Evolutionary conservation across 192 early-diverging fungal genomes (phyloP), one percentile per base, ranked within the genome.

Genomic region (Kappamyces sp.): DNA sequence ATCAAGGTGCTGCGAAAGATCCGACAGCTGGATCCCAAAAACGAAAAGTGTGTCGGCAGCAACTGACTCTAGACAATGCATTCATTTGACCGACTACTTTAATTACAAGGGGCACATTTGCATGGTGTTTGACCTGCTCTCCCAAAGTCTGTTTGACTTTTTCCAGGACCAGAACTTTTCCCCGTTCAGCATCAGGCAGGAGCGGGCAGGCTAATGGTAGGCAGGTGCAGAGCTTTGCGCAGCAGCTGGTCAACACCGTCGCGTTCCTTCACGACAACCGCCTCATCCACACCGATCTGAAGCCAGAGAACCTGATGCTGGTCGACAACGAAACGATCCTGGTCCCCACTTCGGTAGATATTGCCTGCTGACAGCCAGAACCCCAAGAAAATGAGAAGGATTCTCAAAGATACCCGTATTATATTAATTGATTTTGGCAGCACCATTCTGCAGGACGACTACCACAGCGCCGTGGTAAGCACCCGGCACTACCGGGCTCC

Each of bases 401-500:
- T 87, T 60, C 79, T 97, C 41, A 51, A 71, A 49, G 69, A 73
- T 50, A 87, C 91, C 0, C 75, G 86, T 31, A 90, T 98, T 57
- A 75, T 86, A 12, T 71, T 98, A 40, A 98, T 98, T 61, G 95
- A 98, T 72, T 98, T 98, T 79, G 95, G 95, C 50, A 87, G 85
- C 47, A 92, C 95, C 7, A 94, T 92, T 13, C 93, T 92, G 72
- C 84, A 97, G 63, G 78, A 88, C 50, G 93, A 95, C 60, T 91
- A 91, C 69, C 92, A 98, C 73, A 87, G 86, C 51, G 76, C 84
- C 8, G 87, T 98, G 0, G 92, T 98, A 3, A 89, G 88, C 40
- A 98, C 95, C 10, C 70, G 95, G 54, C 95, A 98, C 74, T 98
- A 98, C 71, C 77, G 95, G 31, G 95, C 93, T 13, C 95, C 95